A percentile compares a stretch with the other conserved stretches of the same genome.
phyloP scores from a whole-genome alignment of 768 basidiomycete genomes.

The Pisolithus sp. region DNA sequence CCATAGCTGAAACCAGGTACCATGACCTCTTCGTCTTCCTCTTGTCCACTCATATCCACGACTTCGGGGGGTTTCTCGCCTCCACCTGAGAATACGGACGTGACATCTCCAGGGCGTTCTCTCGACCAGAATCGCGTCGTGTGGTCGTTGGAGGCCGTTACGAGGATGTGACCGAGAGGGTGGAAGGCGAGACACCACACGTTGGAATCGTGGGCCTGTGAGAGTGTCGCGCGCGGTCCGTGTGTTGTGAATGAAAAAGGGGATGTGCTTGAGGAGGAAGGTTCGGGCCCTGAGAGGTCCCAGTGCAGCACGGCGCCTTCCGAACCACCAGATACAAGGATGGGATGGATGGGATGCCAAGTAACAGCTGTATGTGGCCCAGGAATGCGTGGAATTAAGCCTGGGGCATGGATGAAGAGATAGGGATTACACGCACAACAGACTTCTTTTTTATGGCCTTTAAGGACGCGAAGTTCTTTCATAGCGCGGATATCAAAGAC shows the following conservation, averaged over 20 bases:
- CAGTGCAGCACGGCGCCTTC: conserved; percentile 94
- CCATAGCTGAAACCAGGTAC: conserved; percentile 67
- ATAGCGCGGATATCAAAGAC: conserved; percentile 98
- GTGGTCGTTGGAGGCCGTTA: conserved; percentile 93
- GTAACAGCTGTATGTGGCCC: conserved; percentile 55
- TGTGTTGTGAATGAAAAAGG: conserved; percentile 26
- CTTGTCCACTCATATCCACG: conserved; percentile 48
- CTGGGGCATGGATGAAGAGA: background rate
- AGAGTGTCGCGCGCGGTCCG: conserved; percentile 71
- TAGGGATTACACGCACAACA: conserved; percentile 62
- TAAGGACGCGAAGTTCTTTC: conserved; percentile 88
- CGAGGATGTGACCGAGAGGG: conserved; percentile 92
- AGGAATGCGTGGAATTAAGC: background rate
- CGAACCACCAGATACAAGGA: conserved; percentile 90
- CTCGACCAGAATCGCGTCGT: conserved; percentile 99
- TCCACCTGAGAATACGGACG: conserved; percentile 71
- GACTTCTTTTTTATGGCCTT: conserved; percentile 98
- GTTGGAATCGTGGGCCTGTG: conserved; percentile 97
- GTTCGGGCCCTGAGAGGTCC: conserved; percentile 69
- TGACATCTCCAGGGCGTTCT: conserved; percentile 78
- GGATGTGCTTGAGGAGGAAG: conserved; percentile 34
- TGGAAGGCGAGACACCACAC: conserved; percentile 96
- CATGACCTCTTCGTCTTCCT: conserved; percentile 69
- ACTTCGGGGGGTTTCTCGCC: conserved; percentile 81
- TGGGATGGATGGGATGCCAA: conserved; percentile 93